phyloP scores from a whole-genome alignment of 2,329 filamentous ascomycete species.

The Neofusicoccum parvum region DNA sequence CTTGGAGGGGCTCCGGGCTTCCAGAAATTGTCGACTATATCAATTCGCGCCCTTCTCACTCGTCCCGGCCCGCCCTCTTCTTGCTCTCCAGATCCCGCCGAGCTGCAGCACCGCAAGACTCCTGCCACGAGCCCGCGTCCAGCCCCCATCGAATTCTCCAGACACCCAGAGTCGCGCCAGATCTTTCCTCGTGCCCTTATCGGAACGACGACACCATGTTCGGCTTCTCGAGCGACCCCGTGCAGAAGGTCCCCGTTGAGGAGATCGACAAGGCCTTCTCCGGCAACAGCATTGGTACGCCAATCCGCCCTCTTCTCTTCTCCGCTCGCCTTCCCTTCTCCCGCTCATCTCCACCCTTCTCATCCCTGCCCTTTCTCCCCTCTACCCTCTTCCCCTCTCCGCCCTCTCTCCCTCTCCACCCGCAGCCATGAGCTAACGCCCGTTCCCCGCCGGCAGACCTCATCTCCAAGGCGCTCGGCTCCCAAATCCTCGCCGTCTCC shows the following conservation, averaged over 20 bases:
- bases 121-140: too few relatives aligned
- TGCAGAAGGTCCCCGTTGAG: slow-evolving; percentile 1
- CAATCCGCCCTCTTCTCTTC: background rate
- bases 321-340: background rate
- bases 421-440: background rate
- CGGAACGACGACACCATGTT: slow-evolving; percentile 7
- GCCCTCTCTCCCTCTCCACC: background rate
- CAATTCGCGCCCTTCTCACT: background rate
- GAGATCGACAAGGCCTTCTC: slow-evolving; percentile 17
- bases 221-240: slow-evolving; percentile 12
- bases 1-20: background rate
- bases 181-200: background rate
- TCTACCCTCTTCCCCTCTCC: background rate
- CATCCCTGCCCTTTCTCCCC: background rate
- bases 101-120: background rate
- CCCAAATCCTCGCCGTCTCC: slow-evolving; percentile 57
- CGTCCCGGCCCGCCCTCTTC: background rate
- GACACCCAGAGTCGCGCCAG: background rate
- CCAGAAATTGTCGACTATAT: background rate
- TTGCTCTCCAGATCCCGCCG: background rate
- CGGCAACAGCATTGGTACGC: slow-evolving; percentile 18
- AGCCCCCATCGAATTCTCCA: background rate
- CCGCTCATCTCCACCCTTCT: background rate
- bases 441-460: slow-evolving; percentile 46
- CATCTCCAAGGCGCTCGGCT: slow-evolving; percentile 54